Evolutionary conservation across 257 asterid species (phyloP), one percentile per base, ranked within the genome.

Genomic region (Oldenlandia corymbosa): DNA sequence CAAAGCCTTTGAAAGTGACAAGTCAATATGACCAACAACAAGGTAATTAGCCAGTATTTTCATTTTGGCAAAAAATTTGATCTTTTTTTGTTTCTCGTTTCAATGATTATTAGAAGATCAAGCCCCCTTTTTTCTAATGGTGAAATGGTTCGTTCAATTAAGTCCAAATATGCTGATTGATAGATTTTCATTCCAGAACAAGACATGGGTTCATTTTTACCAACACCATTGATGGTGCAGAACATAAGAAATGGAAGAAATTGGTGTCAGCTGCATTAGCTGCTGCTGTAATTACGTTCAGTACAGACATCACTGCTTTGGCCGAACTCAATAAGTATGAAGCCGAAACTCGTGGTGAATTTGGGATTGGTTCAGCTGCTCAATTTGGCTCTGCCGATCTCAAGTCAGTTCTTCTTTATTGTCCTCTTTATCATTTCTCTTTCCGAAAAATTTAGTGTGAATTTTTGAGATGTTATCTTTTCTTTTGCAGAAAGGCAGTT

Each of bases 301-400:
- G 84, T 75, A 56, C 73, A 17, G 62, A 85, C 67, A 62, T 84
- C 65, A 31, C 85, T 31, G 95, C 91, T 62, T 28, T 90, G 76
- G 97, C 99, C 34, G 99, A 89, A 4, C 88, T 92, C 39, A 92
- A 92, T 65, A 89, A 87, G 71, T 92, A 62, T 70, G 99, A 92
- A 69, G 99, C 97, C 1, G 99, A 87, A n/a, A 87, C 91, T 21
- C 76, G 96, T 24, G 99, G 99, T 2, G 99, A 92, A 75, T 92
- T 89, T 24, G 99, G 97, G 62, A 92, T 92, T 67, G 97, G 97
- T 58, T 92, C 99, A 3, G 99, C 99, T 5, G 96, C 99, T 54
- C 99, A 92, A 64, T 92, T 82, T 72, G 99, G 99, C 45, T 92
- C 96, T 60, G 96, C 99, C 16, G 96, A 92, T 36, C 91, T 92